A percentile compares a stretch with the other conserved stretches of the same genome.
Conservation (phyloP, 352 stramenopile species). For the Achlya hypogyna region DNA sequence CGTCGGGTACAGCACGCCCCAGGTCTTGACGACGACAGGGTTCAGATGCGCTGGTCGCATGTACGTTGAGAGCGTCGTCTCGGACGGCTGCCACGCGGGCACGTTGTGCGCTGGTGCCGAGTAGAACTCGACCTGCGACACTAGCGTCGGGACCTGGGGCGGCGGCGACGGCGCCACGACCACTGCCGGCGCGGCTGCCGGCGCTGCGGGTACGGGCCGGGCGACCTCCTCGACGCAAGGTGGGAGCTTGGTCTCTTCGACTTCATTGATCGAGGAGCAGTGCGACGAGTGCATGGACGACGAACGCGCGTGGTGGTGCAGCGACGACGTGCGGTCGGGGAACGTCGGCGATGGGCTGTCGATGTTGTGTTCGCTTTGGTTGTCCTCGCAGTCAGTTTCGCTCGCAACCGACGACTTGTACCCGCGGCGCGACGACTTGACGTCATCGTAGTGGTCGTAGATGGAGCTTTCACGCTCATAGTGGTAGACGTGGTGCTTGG, state of each 20-base stretch:
- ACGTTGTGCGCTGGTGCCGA: neutral
- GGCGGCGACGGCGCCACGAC: neutral
- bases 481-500: neutral
- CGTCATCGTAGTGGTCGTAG: slow-evolving; percentile 2
- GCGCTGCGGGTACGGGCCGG: neutral
- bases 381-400: slow-evolving; percentile 1
- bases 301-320: neutral
- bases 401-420: neutral
- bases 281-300: slow-evolving; percentile 1
- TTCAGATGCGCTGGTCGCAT: neutral
- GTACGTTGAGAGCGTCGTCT: slow-evolving; percentile 2
- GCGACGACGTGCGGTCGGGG: neutral
- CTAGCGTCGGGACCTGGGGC: neutral
- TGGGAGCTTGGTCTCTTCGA: neutral
- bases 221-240: neutral
- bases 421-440: neutral
- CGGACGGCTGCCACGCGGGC: neutral
- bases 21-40: slow-evolving; percentile 7
- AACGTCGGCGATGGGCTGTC: neutral
- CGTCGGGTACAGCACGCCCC: slow-evolving; percentile 12
- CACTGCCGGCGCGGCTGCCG: neutral
- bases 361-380: neutral
- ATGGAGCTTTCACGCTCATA: neutral
- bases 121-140: neutral
- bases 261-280: neutral